These are phyloP conservation scores for Cercophora newfieldiana DNA, from an alignment of 495 filamentous ascomycete species.

Conservation along the genomic window DNA sequence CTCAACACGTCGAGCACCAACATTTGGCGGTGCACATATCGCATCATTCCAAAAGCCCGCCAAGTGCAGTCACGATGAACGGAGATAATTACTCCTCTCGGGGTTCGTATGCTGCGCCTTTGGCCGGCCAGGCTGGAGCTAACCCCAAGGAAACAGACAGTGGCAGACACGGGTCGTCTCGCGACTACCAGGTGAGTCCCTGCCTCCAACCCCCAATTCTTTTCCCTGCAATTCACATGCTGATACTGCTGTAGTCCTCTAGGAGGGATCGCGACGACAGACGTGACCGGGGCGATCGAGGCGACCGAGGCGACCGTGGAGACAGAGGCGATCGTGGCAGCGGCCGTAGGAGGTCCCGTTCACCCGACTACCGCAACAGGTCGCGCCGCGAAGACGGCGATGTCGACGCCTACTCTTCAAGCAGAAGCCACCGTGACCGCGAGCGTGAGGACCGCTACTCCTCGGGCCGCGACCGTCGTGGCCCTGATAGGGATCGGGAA, in stretches of 20 bases:
- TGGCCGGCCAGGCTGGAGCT: constrained; percentile 20
- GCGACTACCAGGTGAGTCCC: constrained; percentile 65
- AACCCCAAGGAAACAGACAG: constrained; percentile 48
- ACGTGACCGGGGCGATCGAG: constrained; percentile 42
- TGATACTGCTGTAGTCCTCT: constrained; percentile 24
- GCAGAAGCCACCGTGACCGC: constrained; percentile 83
- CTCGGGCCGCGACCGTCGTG: constrained; percentile 58
- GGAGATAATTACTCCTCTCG: constrained; percentile 81
- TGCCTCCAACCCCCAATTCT: neutral
- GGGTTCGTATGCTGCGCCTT: constrained; percentile 52
- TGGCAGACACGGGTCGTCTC: constrained; percentile 65
- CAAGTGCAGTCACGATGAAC: constrained; percentile 65
- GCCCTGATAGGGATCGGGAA: constrained; percentile 46
- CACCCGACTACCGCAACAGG: constrained; percentile 60
- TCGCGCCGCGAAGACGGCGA: constrained; percentile 67
- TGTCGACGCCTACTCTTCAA: constrained; percentile 84
- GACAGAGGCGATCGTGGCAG: constrained; percentile 53
- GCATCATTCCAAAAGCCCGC: constrained; percentile 11
- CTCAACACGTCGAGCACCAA: neutral
- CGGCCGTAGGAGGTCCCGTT: constrained; percentile 72
- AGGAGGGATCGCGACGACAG: constrained; percentile 54
- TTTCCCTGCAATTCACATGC: neutral
- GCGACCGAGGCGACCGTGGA: constrained; percentile 49
- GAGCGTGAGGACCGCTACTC: constrained; percentile 85
- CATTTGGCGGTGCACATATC: constrained; percentile 14